Percentiles rank a stretch among this genome's conserved stretches.
These are phyloP conservation scores for Mortierella sp. DNA, from an alignment of 371 early-diverging fungal species.

Conservation along the genomic window DNA sequence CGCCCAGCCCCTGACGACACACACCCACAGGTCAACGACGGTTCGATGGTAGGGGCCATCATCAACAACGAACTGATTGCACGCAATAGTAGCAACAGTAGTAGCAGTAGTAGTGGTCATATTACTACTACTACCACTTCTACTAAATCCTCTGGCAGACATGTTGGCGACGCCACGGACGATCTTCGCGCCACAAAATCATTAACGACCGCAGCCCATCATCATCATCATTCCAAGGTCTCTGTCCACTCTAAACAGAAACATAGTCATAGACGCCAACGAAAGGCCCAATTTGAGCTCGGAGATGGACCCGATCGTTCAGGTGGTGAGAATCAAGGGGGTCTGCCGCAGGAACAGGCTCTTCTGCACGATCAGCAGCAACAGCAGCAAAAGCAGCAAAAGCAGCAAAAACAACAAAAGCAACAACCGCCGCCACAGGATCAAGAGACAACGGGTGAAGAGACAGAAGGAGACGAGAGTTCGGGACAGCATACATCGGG, in stretches of 20 bases:
- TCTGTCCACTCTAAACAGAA: not conserved
- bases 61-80: too few relatives aligned
- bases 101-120: too few relatives aligned
- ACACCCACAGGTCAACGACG: too few relatives aligned
- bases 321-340: too few relatives aligned
- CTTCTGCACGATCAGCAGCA: not conserved
- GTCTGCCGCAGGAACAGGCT: not conserved
- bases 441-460: constrained; percentile 20
- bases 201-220: not conserved
- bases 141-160: too few relatives aligned
- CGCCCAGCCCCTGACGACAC: too few relatives aligned
- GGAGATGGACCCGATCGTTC: constrained; percentile 8
- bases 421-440: constrained; percentile 3
- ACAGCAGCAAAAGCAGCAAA: not conserved
- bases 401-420: not conserved
- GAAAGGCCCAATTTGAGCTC: constrained; percentile 40
- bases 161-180: too few relatives aligned
- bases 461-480: constrained; percentile 20
- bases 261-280: not conserved
- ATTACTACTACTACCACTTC: too few relatives aligned
- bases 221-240: not conserved
- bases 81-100: too few relatives aligned
- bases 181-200: not conserved
- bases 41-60: too few relatives aligned
- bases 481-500: constrained; percentile 12